Evolutionary conservation across 108 stramenopile genomes (phyloP), one percentile per base, ranked within the genome.

Genomic region (Nitzschia sp.): DNA sequence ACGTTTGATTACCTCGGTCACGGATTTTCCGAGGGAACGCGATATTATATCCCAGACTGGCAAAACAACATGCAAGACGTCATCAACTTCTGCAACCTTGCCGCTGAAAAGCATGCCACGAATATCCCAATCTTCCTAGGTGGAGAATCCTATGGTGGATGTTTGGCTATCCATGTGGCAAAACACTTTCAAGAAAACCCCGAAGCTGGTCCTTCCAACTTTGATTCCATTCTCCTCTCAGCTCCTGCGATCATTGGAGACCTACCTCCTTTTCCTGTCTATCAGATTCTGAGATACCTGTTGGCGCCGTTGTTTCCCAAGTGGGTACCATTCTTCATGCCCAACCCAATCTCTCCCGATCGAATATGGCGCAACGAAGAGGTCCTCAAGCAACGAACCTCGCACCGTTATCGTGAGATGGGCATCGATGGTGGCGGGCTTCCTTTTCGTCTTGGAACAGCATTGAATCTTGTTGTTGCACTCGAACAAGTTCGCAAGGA

Each of bases 291-390:
- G 31, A 75, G 84, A 3, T 82, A 82, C 59, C 35, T 72, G 2
- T 44, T 81, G 56, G 79, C 75, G 2, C 81, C 81, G 17, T 17
- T 82, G 28, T 46, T 50, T 45, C 84, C 84, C 13, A 69, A 36
- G 33, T 77, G 76, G 72, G 61, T 34, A 13, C 84, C 84, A 8
- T 80, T 68, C 31, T 85, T 85, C 76, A 85, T 85, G 84, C 84
- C 84, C 19, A 68, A 85, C 60, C 80, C 84, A 19, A 55, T 85
- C 47, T 47, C 60, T 22, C 27, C 75, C n/a, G 79, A 84, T 35
- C 73, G 80, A 17, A 79, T 85, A 60, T 85, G 80, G 80, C 31
- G 62, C 3, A 77, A 81, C 19, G 4, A 31, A 5, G 34, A 72
- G 55, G 74, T 76, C 1, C 30, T 34, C 19, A 67, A 71, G 15